Conservation (phyloP, 2,329 filamentous ascomycete genomes). For the Xylogone sp. region DNA sequence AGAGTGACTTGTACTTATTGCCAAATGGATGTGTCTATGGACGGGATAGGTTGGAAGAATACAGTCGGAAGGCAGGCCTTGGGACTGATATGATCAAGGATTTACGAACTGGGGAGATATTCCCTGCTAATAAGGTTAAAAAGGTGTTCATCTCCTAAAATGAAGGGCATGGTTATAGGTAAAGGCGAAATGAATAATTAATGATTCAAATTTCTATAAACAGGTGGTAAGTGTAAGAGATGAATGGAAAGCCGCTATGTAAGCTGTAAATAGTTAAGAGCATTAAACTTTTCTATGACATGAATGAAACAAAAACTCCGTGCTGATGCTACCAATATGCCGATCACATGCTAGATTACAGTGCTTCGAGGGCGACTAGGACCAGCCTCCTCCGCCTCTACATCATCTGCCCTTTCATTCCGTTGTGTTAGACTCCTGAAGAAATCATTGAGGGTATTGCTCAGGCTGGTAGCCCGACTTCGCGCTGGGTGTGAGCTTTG, state of each 20-base stretch:
- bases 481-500: constrained; percentile 12
- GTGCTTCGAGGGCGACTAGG: not conserved
- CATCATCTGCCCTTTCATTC: constrained; percentile 9
- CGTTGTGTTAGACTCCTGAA: constrained; percentile 18
- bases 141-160: constrained; percentile 85
- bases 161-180: not conserved
- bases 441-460: constrained; percentile 24
- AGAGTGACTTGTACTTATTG: constrained; percentile 79
- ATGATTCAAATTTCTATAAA: not conserved
- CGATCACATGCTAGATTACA: not conserved
- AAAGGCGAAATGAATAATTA: not conserved
- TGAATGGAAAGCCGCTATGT: no score
- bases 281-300: not conserved
- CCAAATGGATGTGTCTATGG: constrained; percentile 89
- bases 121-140: constrained; percentile 57
- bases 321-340: not conserved
- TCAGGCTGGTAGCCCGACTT: constrained; percentile 22
- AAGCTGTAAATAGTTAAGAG: not conserved
- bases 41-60: constrained; percentile 65
- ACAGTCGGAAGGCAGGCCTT: constrained; percentile 77
- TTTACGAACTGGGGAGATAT: constrained; percentile 70
- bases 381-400: constrained; percentile 13
- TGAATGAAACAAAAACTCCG: not conserved
- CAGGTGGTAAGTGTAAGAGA: no score
- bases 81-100: constrained; percentile 67